A percentile compares a stretch with the other conserved stretches of the same genome.
These are phyloP conservation scores for Neoboletus brunneissimus DNA, from an alignment of 768 basidiomycete genomes.

Conservation along the genomic window DNA sequence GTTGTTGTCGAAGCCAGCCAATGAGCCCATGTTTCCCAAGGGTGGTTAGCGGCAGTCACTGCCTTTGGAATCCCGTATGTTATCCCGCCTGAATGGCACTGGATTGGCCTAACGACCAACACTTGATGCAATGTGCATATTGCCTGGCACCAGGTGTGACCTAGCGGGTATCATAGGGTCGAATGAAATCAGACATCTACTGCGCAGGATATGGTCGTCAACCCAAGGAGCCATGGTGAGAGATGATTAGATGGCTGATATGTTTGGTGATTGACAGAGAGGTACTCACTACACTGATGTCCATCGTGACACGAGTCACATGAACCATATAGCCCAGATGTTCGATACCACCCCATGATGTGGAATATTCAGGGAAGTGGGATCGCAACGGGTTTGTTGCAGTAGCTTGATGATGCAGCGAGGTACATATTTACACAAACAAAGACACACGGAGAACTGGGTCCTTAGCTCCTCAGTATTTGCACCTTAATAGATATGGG, in stretches of 20 bases:
- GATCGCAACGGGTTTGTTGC: background rate
- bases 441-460: background rate
- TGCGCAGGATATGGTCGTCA: background rate
- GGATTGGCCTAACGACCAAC: background rate
- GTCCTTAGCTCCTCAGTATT: background rate
- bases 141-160: background rate
- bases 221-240: background rate
- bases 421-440: background rate
- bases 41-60: too few relatives aligned
- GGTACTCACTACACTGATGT: background rate
- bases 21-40: too few relatives aligned
- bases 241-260: background rate
- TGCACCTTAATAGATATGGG: too few relatives aligned
- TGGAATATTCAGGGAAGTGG: background rate
- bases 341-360: background rate
- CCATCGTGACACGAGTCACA: background rate
- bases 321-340: too few relatives aligned
- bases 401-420: background rate
- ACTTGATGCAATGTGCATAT: background rate
- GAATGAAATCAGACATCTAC: background rate
- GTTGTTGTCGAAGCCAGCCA: too few relatives aligned
- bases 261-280: too few relatives aligned
- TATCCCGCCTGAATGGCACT: background rate
- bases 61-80: background rate
- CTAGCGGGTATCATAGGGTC: background rate